Evolutionary conservation across 306 rosid genomes (phyloP), one percentile per base, ranked within the genome.

Genomic region (Macrotyloma uniflorum): DNA sequence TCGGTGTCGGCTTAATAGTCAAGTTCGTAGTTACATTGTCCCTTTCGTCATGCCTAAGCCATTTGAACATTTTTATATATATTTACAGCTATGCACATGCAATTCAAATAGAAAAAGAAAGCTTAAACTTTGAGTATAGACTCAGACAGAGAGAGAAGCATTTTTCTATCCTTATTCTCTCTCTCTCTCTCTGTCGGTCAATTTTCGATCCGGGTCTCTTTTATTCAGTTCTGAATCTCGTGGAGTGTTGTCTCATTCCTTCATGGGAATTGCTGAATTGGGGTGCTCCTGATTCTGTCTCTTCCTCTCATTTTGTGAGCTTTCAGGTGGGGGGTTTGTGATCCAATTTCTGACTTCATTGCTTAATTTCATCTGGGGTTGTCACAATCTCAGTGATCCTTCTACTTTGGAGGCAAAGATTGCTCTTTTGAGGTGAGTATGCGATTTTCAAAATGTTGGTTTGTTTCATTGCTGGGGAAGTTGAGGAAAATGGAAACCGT

Each of bases 1-100:
- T 92, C 97, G 97, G 95, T 90, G 95, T 79, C 26, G 64, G 78
- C 28, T 71, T 70, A 74, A 30, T 33, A 38, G 75, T 76, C 74
- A 20, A 77, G 77, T 71, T 59, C 61, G 71, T 81, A 30, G 88
- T 84, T 87, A 57, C 83, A 59, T 68, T 71, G 93, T 87, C 97
- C 32, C 90, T 92, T 92, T 90, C 93, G 78, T 85, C 79, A 36
- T 26, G 64, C 30, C 40, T 1, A 87, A 78, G 84, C 79, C 84
- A 75, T 83, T 77, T 78, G 32, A 10, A 13, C 46, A n/a, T 76
- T 79, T 23, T 33, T 53, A 72, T 82, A 85, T 77, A 73, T 69
- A 76, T 77, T 79, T 82, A 83, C 96, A 88, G 94, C 91, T 88
- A 85, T 50, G 71, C 68, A 67, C 51, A 72, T 66, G 35, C 83